Conservation (phyloP, 495 filamentous ascomycete genomes). For the Tuber melanosporum region DNA sequence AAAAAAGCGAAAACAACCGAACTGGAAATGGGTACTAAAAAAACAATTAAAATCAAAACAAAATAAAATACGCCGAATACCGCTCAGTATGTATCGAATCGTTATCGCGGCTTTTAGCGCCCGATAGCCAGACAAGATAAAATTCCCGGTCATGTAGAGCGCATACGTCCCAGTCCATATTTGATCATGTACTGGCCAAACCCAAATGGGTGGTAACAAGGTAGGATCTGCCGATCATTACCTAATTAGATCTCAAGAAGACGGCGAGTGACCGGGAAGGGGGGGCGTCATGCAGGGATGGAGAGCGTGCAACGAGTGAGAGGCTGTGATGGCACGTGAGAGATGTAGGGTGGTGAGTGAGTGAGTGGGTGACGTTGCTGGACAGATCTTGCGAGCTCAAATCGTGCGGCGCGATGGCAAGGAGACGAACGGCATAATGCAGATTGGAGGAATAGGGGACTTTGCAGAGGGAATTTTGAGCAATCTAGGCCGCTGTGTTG, state of each 20-base stretch:
- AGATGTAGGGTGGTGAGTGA: background rate
- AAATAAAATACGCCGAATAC: background rate
- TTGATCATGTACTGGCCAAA: background rate
- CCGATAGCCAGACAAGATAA: background rate
- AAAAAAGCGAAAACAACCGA: background rate
- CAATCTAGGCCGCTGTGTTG: background rate
- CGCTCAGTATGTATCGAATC: background rate
- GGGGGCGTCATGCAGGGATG: background rate
- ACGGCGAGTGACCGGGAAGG: background rate
- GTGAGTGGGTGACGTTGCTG: background rate
- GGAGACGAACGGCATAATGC: background rate
- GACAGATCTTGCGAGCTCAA: background rate
- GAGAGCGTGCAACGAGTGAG: background rate
- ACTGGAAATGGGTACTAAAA: too few relatives aligned
- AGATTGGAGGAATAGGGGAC: background rate
- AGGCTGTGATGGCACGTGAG: background rate
- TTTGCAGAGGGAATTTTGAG: background rate
- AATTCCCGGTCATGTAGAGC: background rate
- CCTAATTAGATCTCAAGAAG: background rate
- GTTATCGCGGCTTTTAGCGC: background rate
- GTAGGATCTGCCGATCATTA: background rate
- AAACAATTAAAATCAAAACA: background rate
- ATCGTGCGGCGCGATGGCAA: background rate
- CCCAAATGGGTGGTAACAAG: background rate
- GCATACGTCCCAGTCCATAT: background rate